Conservation (phyloP, 345 rosid species). For the Triadica sebifera region DNA sequence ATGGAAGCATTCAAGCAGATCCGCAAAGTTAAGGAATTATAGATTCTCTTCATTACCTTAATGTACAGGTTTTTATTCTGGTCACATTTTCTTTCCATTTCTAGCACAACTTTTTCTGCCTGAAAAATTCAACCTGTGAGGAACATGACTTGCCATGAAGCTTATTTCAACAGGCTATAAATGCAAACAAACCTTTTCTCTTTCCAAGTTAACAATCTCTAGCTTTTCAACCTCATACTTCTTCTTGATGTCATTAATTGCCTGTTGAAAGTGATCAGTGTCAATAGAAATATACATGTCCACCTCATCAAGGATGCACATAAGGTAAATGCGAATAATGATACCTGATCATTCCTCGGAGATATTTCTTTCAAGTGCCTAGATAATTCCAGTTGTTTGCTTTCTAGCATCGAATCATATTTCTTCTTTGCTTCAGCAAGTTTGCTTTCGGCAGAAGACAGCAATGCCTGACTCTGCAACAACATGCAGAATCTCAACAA, state of each 20-base stretch:
- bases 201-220: slow-evolving; percentile 53
- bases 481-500: slow-evolving; percentile 19
- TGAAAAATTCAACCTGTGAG: slow-evolving; percentile 36
- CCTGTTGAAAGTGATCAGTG: slow-evolving; percentile 37
- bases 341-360: slow-evolving; percentile 87
- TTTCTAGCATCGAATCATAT: slow-evolving; percentile 72
- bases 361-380: slow-evolving; percentile 88
- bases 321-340: slow-evolving; percentile 22
- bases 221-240: slow-evolving; percentile 81
- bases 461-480: slow-evolving; percentile 60
- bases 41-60: slow-evolving; percentile 52
- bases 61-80: slow-evolving; percentile 52
- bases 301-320: slow-evolving; percentile 28
- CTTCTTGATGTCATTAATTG: slow-evolving; percentile 77
- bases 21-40: neutral
- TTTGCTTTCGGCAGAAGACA: slow-evolving; percentile 60
- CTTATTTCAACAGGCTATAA: slow-evolving; percentile 10
- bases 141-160: slow-evolving; percentile 21
- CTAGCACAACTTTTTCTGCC: slow-evolving; percentile 61
- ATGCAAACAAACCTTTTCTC: slow-evolving; percentile 54
- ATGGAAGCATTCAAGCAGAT: slow-evolving; percentile 13
- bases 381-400: slow-evolving; percentile 75
- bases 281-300: slow-evolving; percentile 12
- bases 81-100: slow-evolving; percentile 50
- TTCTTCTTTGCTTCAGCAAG: slow-evolving; percentile 70